phyloP scores from a whole-genome alignment of 176 grass and related monocot species.

The Triticum aestivum region IWGSC_CS_RefSeq_v2.1 NC_057808.1:325347453-325347952 shows the following conservation, averaged over 20 bases:
- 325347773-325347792: too few relatives aligned
- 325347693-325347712: background rate
- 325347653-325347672: background rate
- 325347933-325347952: background rate
- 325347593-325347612: constrained; percentile 22
- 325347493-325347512: constrained; percentile 98
- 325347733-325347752: too few relatives aligned
- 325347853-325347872: too few relatives aligned
- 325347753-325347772: too few relatives aligned
- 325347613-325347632: background rate
- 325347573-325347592: constrained; percentile 79
- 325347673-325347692: background rate
- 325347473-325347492: constrained; percentile 62
- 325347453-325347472: constrained; percentile 7
- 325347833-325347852: too few relatives aligned
- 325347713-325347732: background rate
- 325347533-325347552: constrained; percentile 89
- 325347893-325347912: background rate
- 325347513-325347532: constrained; percentile 89
- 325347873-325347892: too few relatives aligned
- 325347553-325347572: constrained; percentile 94
- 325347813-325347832: too few relatives aligned
- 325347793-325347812: too few relatives aligned
- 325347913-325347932: background rate
- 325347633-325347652: background rate